phyloP scores from a whole-genome alignment of 768 basidiomycete species.

The Lepiota venenata region DNA sequence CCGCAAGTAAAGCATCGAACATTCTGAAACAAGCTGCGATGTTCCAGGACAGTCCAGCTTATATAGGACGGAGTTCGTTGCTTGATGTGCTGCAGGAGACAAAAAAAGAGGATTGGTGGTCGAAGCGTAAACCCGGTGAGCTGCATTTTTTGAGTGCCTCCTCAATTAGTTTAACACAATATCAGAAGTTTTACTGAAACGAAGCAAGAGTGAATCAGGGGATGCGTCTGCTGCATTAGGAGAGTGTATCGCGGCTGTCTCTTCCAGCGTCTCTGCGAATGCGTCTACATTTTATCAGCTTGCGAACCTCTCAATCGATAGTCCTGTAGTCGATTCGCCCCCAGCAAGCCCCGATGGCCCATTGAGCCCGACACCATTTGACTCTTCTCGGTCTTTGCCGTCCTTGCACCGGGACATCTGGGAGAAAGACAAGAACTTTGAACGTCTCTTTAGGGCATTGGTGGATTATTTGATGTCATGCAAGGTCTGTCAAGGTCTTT shows the following conservation, averaged over 20 bases:
- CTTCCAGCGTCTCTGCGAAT: slow-evolving; percentile 46
- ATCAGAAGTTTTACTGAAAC: neutral
- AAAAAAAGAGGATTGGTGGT: slow-evolving; percentile 82
- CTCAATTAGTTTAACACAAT: neutral
- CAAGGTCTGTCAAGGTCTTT: slow-evolving; percentile 43
- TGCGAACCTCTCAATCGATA: slow-evolving; percentile 57
- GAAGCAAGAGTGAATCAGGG: slow-evolving; percentile 28
- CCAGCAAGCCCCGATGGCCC: slow-evolving; percentile 54
- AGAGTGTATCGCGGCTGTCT: slow-evolving; percentile 47
- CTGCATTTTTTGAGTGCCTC: slow-evolving; percentile 13
- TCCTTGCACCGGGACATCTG: slow-evolving; percentile 60
- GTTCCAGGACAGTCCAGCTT: slow-evolving; percentile 79
- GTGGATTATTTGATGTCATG: slow-evolving; percentile 57
- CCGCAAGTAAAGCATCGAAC: slow-evolving; percentile 50
- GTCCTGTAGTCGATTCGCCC: slow-evolving; percentile 52
- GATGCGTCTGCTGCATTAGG: slow-evolving; percentile 28
- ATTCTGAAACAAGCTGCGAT: slow-evolving; percentile 74
- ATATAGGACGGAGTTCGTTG: slow-evolving; percentile 53
- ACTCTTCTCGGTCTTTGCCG: slow-evolving; percentile 34
- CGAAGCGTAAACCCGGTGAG: slow-evolving; percentile 70
- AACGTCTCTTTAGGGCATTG: slow-evolving; percentile 64
- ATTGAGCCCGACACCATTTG: slow-evolving; percentile 56
- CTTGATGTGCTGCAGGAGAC: slow-evolving; percentile 66
- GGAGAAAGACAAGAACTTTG: slow-evolving; percentile 69
- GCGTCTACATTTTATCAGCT: slow-evolving; percentile 60